A percentile compares a stretch with the other conserved stretches of the same genome.
phyloP scores from a whole-genome alignment of 352 stramenopile species.

The Phytopythium aichiense region DNA sequence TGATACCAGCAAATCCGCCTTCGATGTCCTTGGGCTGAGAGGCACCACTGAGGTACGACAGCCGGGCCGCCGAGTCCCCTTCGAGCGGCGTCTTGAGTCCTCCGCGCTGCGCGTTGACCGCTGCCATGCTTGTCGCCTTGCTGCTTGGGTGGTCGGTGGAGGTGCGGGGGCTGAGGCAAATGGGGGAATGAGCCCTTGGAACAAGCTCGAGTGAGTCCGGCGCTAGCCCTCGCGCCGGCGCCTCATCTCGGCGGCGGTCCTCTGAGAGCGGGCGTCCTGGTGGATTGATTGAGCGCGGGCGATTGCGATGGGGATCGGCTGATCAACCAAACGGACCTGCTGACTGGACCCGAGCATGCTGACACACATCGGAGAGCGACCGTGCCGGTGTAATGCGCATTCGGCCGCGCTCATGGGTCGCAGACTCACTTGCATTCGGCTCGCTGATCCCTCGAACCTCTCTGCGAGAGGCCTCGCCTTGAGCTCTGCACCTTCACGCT shows the following conservation, averaged over 20 bases:
- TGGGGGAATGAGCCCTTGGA: not conserved
- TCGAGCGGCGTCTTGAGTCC: conserved; percentile 5
- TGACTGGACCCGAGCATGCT: not conserved
- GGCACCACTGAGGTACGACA: conserved; percentile 4
- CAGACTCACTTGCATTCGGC: not conserved
- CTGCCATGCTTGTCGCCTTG: not conserved
- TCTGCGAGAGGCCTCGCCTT: no score
- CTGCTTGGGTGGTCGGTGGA: not conserved
- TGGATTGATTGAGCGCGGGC: not conserved
- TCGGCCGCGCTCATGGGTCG: not conserved
- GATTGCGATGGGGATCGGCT: not conserved
- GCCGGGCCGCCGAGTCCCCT: not conserved
- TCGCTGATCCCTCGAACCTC: not conserved
- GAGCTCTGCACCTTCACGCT: not conserved
- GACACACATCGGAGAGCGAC: not conserved
- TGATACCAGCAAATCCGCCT: not conserved
- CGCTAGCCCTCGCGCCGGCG: not conserved
- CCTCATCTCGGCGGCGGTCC: no score
- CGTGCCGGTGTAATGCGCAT: not conserved
- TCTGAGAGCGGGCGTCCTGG: not conserved
- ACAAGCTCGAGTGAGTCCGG: not conserved
- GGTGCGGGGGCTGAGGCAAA: not conserved
- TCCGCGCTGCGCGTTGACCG: not conserved
- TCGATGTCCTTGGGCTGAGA: not conserved
- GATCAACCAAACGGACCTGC: no score